phyloP scores from a whole-genome alignment of 164 flowering plant genomes.

The Houttuynia cordata region DNA sequence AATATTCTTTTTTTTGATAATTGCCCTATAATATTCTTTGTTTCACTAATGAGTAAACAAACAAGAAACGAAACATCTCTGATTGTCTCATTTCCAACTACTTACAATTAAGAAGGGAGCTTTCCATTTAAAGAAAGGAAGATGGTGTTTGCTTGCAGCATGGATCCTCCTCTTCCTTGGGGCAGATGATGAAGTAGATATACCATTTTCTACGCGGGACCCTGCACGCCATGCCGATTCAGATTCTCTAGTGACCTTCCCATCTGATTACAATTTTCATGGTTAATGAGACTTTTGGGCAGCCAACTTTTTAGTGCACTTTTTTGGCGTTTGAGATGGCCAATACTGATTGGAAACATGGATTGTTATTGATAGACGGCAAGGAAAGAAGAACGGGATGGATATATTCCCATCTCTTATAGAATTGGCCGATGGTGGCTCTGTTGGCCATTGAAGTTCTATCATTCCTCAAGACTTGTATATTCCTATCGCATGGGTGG shows the following conservation, averaged over 20 bases:
- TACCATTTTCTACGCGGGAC: not conserved
- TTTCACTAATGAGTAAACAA: too few species aligned
- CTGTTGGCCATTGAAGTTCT: not conserved
- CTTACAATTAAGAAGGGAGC: not conserved
- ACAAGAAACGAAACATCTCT: too few species aligned
- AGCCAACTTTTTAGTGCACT: not conserved
- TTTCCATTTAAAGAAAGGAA: not conserved
- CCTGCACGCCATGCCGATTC: not conserved
- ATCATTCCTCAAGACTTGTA: too few species aligned
- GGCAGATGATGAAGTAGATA: not conserved
- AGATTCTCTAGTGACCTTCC: not conserved
- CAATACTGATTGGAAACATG: not conserved
- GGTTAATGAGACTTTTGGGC: not conserved
- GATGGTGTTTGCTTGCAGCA: not conserved
- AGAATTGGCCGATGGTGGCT: not conserved
- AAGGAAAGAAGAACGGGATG: too few species aligned
- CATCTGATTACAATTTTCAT: not conserved
- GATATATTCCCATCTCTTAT: not conserved
- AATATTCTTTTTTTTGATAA: too few species aligned
- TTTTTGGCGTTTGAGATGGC: not conserved
- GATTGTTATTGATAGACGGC: not conserved
- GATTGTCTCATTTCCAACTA: too few species aligned
- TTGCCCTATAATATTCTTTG: conserved; percentile 6
- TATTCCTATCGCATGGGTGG: too few species aligned
- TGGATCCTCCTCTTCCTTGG: not conserved